Base-by-base conservation (phyloP, 768 basidiomycete species). In the Agaricus subrufescens region DNA sequence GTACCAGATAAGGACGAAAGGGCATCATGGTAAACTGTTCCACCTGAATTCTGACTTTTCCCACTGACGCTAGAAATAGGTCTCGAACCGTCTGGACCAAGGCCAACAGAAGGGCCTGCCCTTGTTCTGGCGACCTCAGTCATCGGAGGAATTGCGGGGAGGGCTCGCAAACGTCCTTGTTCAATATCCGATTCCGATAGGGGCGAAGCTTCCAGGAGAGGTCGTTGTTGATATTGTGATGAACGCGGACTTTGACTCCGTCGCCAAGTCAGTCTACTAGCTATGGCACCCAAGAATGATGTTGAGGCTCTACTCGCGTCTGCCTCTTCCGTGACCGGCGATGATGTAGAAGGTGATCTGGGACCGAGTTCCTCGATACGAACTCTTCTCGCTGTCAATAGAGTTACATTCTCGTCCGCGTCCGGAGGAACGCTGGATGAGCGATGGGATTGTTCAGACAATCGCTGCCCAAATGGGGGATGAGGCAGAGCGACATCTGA, bases 1-100 rank as follows among this genome's bases (percentile, higher is more conserved):
- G 75, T 76, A 42, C 67, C 68, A 23, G 81, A 77, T 14, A 72
- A 38, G 2, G 82, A 81, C 0, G 84, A 85, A 3, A 67, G 56
- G 0, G 87, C 86, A 62, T 88, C 86, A 58, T 83, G 82, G 60
- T 83, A 89, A 2, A 85, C 61, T 0, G 85, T 86, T 30, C 71
- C 76, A 3, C 80, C 85, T 1, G 80, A 82, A 12, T 72, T 57
- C 4, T 71, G 77, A 52, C 85, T 87, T 56, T 69, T 72, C 19
- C 71, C 74, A 53, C 86, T 89, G 39, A 81, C 69, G 46, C 73
- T 73, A 0, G 88, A 89, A 30, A 79, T 66, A 0, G 87, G 87
- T 3, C 87, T 77, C 3, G 68, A 66, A 6, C 74, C 76, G 29
- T 76, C 75, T 7, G 67, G 58, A 25, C 63, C 68, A 10, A 74